Evolutionary conservation across 2,329 filamentous ascomycete genomes (phyloP).

Genomic region (Diatrype stigma): DNA sequence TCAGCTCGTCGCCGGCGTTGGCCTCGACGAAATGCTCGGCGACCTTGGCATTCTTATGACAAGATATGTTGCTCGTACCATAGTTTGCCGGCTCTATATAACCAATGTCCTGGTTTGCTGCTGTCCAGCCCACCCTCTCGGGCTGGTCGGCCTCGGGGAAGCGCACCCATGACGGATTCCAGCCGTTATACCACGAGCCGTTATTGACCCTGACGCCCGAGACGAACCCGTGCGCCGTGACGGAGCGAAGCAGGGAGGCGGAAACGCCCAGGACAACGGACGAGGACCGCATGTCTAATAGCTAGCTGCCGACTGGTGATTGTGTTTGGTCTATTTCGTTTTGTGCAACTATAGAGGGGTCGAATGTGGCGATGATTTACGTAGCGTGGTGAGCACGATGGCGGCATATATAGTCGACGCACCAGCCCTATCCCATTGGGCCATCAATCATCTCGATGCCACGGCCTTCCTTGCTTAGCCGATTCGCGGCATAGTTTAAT

Average conservation of each 20-base stretch:
- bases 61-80: constrained; percentile 40
- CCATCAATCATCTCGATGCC: no score
- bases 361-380: neutral
- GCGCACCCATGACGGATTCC: constrained; percentile 20
- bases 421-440: neutral
- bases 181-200: constrained; percentile 14
- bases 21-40: constrained; percentile 33
- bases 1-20: constrained; percentile 30
- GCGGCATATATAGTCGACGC: constrained; percentile 2
- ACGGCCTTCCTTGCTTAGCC: neutral
- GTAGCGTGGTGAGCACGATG: neutral
- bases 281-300: constrained; percentile 8
- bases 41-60: constrained; percentile 39
- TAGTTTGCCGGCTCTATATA: constrained; percentile 28
- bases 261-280: constrained; percentile 8
- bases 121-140: constrained; percentile 16
- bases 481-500: neutral
- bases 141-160: constrained; percentile 12
- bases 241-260: constrained; percentile 9
- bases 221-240: constrained; percentile 18
- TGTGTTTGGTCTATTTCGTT: neutral
- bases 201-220: constrained; percentile 17
- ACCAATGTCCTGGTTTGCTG: constrained; percentile 24
- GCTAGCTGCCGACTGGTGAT: neutral
- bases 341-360: neutral